phyloP scores from a whole-genome alignment of 176 grass and related monocot genomes.

The Phoenix roebelenii region DNA sequence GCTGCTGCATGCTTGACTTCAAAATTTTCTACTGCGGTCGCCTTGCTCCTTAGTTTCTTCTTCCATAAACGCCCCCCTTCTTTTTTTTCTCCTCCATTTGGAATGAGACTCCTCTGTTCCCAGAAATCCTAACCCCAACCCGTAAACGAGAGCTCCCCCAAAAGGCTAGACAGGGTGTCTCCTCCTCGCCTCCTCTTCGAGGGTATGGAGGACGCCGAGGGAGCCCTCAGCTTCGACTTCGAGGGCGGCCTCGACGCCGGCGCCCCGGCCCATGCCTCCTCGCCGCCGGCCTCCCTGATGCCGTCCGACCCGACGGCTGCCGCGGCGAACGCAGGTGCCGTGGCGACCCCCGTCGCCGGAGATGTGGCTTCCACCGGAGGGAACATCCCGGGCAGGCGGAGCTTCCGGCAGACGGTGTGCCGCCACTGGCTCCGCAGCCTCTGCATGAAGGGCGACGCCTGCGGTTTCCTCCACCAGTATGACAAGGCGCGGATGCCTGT shows the following conservation, averaged over 20 bases:
- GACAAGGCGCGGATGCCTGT: constrained; percentile 99
- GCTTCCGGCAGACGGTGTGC: constrained; percentile 90
- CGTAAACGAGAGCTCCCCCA: too few relatives aligned
- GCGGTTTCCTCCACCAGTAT: constrained; percentile 97
- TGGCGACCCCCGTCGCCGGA: not conserved
- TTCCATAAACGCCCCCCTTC: too few relatives aligned
- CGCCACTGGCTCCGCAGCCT: constrained; percentile 96
- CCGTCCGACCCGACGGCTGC: constrained; percentile 9
- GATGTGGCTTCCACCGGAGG: constrained; percentile 4
- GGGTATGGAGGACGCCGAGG: constrained; percentile 68
- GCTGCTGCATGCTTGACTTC: too few relatives aligned
- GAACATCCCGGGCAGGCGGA: constrained; percentile 49
- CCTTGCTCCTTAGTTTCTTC: too few relatives aligned
- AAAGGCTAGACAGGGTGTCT: too few relatives aligned
- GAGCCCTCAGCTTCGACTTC: constrained; percentile 84
- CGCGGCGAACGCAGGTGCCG: not conserved
- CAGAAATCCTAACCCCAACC: too few relatives aligned
- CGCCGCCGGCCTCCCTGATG: constrained; percentile 1
- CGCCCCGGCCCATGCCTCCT: not conserved
- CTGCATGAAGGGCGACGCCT: constrained; percentile 94
- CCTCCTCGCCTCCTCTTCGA: too few relatives aligned
- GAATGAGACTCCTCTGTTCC: too few relatives aligned
- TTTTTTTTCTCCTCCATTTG: too few relatives aligned
- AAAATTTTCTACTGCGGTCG: too few relatives aligned
- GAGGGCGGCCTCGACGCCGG: constrained; percentile 62